Evolutionary conservation across 208 protist species (phyloP).

Genomic region (Leishmania aethiopica): DNA sequence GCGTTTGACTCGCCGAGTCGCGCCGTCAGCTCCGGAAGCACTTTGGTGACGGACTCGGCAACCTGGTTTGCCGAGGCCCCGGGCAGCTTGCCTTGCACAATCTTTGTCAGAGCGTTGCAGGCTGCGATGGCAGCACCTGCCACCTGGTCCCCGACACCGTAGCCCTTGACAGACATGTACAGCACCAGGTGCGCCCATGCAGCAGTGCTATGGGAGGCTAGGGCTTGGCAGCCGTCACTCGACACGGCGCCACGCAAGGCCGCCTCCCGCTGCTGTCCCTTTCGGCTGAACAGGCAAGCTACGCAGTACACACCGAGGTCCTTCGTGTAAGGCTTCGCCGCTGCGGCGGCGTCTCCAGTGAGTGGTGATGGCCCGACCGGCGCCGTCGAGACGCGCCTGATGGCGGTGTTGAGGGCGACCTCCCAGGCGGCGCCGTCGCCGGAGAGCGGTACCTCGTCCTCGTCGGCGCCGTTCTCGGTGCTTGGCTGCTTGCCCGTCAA

Average conservation of each 20-base stretch:
- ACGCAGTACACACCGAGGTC: slow-evolving; percentile 77
- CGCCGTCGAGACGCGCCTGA: slow-evolving; percentile 44
- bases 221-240: slow-evolving; percentile 43
- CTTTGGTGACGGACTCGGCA: slow-evolving; percentile 23
- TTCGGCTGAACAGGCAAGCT: slow-evolving; percentile 69
- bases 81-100: slow-evolving; percentile 45
- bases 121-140: slow-evolving; percentile 67
- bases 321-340: slow-evolving; percentile 45
- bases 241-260: slow-evolving; percentile 68
- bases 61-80: slow-evolving; percentile 33
- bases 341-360: slow-evolving; percentile 40
- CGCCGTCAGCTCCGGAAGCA: slow-evolving; percentile 55
- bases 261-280: slow-evolving; percentile 75
- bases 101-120: slow-evolving; percentile 66
- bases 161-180: slow-evolving; percentile 66
- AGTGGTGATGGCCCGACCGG: slow-evolving; percentile 39
- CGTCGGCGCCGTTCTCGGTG: neutral
- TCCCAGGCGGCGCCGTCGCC: slow-evolving; percentile 75
- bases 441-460: slow-evolving; percentile 33
- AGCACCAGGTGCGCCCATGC: slow-evolving; percentile 47
- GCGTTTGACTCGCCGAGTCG: slow-evolving; percentile 80
- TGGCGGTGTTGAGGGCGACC: slow-evolving; percentile 54
- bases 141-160: slow-evolving; percentile 72
- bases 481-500: neutral
- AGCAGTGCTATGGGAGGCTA: slow-evolving; percentile 42